Base-by-base conservation (phyloP, 1,284 basidiomycete genomes). In the Puccinia horiana region DNA sequence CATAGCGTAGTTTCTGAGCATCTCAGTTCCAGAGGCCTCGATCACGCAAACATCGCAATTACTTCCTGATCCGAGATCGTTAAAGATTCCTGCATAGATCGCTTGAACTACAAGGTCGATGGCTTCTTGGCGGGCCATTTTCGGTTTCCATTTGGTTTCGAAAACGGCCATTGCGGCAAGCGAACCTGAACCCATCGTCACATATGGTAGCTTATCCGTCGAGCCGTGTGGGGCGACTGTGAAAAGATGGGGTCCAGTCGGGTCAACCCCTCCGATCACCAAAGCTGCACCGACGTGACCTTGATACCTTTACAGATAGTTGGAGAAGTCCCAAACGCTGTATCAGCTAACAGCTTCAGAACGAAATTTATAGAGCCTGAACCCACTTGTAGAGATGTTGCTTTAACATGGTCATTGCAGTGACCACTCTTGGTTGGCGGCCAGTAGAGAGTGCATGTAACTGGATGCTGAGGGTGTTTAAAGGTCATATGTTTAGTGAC, bases 81-180 rank as follows among this genome's bases (percentile, higher is more conserved):
- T 99, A 90, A 98, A 99, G 87, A 99, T 96, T 90, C 97, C 97
- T 0, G 94, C 93, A 69, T 92, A 92, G 86, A 99, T 92, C 42
- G 97, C 96, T 65, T 91, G 90, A 63, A 92, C 91, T 29, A 98
- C 96, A 16, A 99, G 90, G 29, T 89, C 89, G 82, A 98, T 91
- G 0, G 96, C 96, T 69, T 93, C 92, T 80, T 91, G 89, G 73
- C 93, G 91, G 85, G 91, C 90, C 91, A 99, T 91, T 86, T 94
- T 89, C 58, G 94, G 90, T 85, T 89, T 90, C 95, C 95, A 99
- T 18, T 90, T 87, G 78, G 91, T 92, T 87, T 99, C 97, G 85
- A 99, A 99, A 18, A 99, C 93, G 20, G 96, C 94, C 97, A 99
- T 99, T 35, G 96, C 97, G 1, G 97, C 97, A 73, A 98, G 89